Conservation (phyloP, 2,329 filamentous ascomycete species). For the Colletotrichum ledebouriae region DNA sequence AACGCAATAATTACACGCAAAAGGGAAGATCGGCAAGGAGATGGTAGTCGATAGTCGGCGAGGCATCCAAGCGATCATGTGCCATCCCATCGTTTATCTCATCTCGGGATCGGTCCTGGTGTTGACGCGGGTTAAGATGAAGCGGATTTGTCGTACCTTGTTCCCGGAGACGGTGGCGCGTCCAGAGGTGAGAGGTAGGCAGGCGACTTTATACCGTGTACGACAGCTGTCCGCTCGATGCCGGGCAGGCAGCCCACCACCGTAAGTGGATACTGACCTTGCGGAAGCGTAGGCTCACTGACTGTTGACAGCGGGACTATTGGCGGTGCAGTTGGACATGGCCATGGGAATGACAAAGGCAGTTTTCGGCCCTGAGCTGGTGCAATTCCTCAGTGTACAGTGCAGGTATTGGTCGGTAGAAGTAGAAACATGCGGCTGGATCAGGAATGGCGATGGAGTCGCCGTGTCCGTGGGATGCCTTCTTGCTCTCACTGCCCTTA, state of each 20-base stretch:
- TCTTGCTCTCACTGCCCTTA: conserved; percentile 3
- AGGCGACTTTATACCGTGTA: neutral
- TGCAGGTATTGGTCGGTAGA: neutral
- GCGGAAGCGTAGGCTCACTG: conserved; percentile 25
- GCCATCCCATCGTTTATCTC: conserved; percentile 21
- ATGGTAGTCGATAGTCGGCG: conserved; percentile 11
- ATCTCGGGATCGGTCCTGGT: conserved; percentile 23
- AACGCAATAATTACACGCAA: neutral
- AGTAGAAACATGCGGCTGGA: conserved; percentile 12
- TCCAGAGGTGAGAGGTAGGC: neutral
- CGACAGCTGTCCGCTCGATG: neutral
- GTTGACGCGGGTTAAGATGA: neutral
- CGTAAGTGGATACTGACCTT: conserved; percentile 19
- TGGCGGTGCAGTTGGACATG: conserved; percentile 7
- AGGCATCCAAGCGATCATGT: neutral
- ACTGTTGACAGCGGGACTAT: conserved; percentile 14
- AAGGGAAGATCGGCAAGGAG: conserved; percentile 13
- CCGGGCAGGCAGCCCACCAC: conserved; percentile 12
- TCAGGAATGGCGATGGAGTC: conserved; percentile 28
- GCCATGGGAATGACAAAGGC: neutral
- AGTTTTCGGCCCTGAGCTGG: conserved; percentile 7
- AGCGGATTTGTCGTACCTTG: conserved; percentile 8
- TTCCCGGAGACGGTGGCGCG: neutral
- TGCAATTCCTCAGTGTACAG: conserved; percentile 4
- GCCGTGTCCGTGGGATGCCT: conserved; percentile 12